Conservation (phyloP, 768 basidiomycete genomes). For the Mycena venus region DNA sequence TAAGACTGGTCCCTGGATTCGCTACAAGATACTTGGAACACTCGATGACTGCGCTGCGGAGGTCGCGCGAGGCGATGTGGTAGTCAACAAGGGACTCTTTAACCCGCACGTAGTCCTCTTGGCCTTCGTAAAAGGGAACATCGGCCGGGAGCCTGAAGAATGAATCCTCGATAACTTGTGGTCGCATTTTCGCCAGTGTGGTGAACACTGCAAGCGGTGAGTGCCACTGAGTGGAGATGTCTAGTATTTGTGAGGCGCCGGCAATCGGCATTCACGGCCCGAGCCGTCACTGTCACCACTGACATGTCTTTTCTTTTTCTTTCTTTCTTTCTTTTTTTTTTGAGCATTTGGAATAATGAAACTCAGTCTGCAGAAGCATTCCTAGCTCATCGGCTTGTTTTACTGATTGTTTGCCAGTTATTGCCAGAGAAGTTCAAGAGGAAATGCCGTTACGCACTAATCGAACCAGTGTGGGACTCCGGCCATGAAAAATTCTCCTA, state of each 20-base stretch:
- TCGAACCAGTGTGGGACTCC: too few species aligned
- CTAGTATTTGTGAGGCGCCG: constrained; percentile 2
- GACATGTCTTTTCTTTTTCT: background rate
- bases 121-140: constrained; percentile 9
- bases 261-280: constrained; percentile 1
- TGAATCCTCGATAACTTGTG: constrained; percentile 11
- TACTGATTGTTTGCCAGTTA: too few species aligned
- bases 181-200: constrained; percentile 19
- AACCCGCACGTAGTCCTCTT: constrained; percentile 4
- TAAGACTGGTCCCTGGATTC: constrained; percentile 10
- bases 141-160: constrained; percentile 14
- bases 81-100: constrained; percentile 14
- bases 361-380: too few species aligned
- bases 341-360: too few species aligned
- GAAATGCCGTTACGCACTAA: too few species aligned
- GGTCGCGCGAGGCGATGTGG: constrained; percentile 11
- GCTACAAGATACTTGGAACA: constrained; percentile 11
- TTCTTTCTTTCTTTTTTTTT: too few species aligned
- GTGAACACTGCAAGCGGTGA: constrained; percentile 7
- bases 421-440: too few species aligned
- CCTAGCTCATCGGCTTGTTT: too few species aligned
- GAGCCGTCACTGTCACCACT: background rate
- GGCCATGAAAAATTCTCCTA: too few species aligned
- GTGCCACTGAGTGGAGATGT: background rate
- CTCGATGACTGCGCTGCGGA: constrained; percentile 5